A percentile compares a stretch with the other conserved stretches of the same genome.
phyloP scores from a whole-genome alignment of 768 basidiomycete genomes.

The Mycena alexandri region DNA sequence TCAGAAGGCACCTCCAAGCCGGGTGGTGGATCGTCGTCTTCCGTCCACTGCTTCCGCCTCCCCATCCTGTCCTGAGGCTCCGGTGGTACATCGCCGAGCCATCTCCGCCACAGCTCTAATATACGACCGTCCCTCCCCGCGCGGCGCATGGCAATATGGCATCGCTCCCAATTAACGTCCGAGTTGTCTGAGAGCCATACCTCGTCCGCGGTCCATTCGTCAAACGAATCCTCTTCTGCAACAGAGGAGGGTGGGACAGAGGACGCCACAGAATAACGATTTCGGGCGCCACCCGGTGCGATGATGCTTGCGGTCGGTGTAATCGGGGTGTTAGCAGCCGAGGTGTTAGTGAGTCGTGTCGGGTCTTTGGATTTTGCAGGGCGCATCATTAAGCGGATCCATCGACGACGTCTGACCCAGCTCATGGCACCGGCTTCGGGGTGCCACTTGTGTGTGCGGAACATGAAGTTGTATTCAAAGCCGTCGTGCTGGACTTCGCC shows the following conservation, averaged over 20 bases:
- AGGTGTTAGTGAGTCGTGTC: constrained; percentile 25
- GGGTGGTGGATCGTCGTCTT: constrained; percentile 53
- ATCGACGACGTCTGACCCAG: constrained; percentile 84
- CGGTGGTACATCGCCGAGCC: constrained; percentile 67
- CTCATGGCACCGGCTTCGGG: constrained; percentile 69
- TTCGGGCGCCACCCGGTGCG: constrained; percentile 36
- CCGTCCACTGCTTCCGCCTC: constrained; percentile 61
- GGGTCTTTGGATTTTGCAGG: constrained; percentile 54
- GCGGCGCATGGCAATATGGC: constrained; percentile 62
- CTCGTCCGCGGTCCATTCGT: constrained; percentile 46
- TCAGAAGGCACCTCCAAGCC: constrained; percentile 45
- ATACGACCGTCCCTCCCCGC: constrained; percentile 78
- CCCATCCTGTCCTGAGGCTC: constrained; percentile 44
- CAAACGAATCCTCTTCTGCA: constrained; percentile 21
- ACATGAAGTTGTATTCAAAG: constrained; percentile 89
- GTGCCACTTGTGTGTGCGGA: constrained; percentile 76
- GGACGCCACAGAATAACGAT: constrained; percentile 45
- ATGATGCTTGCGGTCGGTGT: constrained; percentile 18
- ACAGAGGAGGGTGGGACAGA: constrained; percentile 44
- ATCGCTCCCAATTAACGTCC: constrained; percentile 72
- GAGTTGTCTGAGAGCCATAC: constrained; percentile 68
- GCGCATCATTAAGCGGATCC: constrained; percentile 88
- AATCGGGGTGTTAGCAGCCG: constrained; percentile 37
- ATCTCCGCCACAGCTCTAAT: constrained; percentile 80
- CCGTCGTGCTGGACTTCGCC: constrained; percentile 86